These are phyloP conservation scores for Parastagonospora avenae DNA, from an alignment of 2,329 filamentous ascomycete genomes.

Conservation along the genomic window DNA sequence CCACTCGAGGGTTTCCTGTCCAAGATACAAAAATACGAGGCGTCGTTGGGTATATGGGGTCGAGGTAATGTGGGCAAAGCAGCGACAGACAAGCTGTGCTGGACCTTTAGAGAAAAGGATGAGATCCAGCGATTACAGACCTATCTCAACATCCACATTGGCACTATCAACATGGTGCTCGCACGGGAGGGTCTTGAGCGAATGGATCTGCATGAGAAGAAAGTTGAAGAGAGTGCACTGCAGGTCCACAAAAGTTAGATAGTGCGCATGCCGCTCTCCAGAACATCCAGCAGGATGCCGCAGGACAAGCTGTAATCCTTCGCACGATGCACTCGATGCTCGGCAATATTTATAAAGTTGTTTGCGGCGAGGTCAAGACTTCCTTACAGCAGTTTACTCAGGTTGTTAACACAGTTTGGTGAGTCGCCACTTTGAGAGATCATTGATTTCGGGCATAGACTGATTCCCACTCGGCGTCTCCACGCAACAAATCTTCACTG, in stretches of 20 bases:
- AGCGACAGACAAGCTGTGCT: slow-evolving; percentile 4
- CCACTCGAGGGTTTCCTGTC: slow-evolving; percentile 9
- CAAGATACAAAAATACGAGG: slow-evolving; percentile 10
- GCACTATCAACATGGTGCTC: slow-evolving; percentile 9
- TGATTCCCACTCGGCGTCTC: background rate
- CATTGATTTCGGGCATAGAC: background rate
- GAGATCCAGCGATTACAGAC: slow-evolving; percentile 2
- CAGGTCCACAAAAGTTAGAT: background rate
- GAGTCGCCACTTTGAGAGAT: background rate
- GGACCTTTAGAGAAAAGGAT: background rate
- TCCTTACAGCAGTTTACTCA: background rate
- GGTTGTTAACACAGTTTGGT: background rate
- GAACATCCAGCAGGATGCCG: background rate
- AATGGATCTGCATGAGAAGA: background rate
- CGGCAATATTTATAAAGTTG: background rate
- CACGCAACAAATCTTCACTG: slow-evolving; percentile 2
- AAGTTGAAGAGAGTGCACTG: background rate
- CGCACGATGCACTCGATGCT: background rate
- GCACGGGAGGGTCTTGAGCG: slow-evolving; percentile 1
- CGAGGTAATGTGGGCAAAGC: background rate
- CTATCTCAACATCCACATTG: slow-evolving; percentile 11
- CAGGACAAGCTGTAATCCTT: background rate
- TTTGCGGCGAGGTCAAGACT: background rate
- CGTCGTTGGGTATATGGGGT: slow-evolving; percentile 3
- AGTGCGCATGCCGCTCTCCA: background rate